Percentiles rank a stretch among this genome's conserved stretches.
Conservation (phyloP, 2,329 filamentous ascomycete species). For the Diaporthe velutina region DNA sequence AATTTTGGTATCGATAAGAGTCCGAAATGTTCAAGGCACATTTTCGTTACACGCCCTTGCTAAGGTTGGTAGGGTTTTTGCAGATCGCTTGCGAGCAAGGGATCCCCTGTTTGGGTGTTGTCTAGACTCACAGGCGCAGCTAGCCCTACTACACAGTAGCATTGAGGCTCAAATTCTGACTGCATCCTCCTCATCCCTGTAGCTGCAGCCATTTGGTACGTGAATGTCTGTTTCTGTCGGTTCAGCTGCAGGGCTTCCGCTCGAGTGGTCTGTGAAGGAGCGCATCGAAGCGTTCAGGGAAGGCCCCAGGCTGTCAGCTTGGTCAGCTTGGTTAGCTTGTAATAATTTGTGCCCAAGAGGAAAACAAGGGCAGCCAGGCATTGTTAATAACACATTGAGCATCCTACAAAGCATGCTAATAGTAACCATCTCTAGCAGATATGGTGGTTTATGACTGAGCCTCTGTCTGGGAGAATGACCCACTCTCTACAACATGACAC, state of each 20-base stretch:
- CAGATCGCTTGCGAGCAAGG: not conserved
- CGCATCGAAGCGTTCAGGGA: not conserved
- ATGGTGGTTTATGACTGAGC: not conserved
- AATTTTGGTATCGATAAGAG: conserved; percentile 38
- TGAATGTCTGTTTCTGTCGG: not conserved
- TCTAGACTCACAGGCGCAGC: not conserved
- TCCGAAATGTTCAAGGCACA: not conserved
- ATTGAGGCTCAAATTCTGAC: conserved; percentile 24
- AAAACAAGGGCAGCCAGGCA: too few species aligned
- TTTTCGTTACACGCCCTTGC: not conserved
- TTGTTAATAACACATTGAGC: too few species aligned
- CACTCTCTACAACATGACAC: not conserved
- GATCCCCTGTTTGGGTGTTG: not conserved
- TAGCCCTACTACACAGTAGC: too few species aligned
- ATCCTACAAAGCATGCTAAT: not conserved
- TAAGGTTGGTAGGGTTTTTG: not conserved
- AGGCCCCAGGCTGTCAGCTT: not conserved
- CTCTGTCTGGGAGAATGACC: not conserved
- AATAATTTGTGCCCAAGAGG: not conserved
- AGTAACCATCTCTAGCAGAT: not conserved
- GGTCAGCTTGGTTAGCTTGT: too few species aligned
- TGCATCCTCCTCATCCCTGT: not conserved
- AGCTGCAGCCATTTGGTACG: not conserved
- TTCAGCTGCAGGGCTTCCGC: not conserved
- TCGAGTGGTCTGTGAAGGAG: not conserved